Conservation (phyloP, 108 stramenopile species). For the Cyclostephanos tholiformis region DNA sequence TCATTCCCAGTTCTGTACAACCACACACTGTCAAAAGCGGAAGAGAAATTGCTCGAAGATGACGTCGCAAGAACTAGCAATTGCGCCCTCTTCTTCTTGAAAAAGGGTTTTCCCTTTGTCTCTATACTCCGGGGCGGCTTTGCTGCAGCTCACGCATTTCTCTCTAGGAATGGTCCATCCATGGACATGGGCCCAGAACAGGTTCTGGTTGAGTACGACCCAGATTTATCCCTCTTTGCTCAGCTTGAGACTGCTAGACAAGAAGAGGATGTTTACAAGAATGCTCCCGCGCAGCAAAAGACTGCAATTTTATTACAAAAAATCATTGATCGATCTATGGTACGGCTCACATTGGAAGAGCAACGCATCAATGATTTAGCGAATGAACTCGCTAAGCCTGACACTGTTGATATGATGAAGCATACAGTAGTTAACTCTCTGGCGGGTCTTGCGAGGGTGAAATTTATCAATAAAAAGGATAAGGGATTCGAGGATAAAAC, state of each 20-base stretch:
- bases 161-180: constrained; percentile 63
- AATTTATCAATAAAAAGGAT: constrained; percentile 10
- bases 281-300: constrained; percentile 66
- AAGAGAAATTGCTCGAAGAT: constrained; percentile 72
- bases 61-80: constrained; percentile 73
- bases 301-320: constrained; percentile 68
- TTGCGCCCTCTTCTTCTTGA: constrained; percentile 88
- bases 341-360: constrained; percentile 60
- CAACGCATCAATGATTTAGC: constrained; percentile 51
- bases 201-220: constrained; percentile 77
- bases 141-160: constrained; percentile 81
- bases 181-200: constrained; percentile 47
- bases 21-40: constrained; percentile 35
- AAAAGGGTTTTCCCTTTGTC: constrained; percentile 92
- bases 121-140: constrained; percentile 90
- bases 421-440: constrained; percentile 45
- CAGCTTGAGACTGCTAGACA: constrained; percentile 68
- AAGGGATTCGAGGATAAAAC: constrained; percentile 4
- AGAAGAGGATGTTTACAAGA: constrained; percentile 59
- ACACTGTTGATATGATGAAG: constrained; percentile 40
- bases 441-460: constrained; percentile 18
- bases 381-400: constrained; percentile 34
- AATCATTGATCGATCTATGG: constrained; percentile 81
- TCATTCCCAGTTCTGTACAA: constrained; percentile 78
- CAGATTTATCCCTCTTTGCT: constrained; percentile 71